Base-by-base conservation (phyloP, 2,329 filamentous ascomycete species). In the Fusarium hostae region DNA sequence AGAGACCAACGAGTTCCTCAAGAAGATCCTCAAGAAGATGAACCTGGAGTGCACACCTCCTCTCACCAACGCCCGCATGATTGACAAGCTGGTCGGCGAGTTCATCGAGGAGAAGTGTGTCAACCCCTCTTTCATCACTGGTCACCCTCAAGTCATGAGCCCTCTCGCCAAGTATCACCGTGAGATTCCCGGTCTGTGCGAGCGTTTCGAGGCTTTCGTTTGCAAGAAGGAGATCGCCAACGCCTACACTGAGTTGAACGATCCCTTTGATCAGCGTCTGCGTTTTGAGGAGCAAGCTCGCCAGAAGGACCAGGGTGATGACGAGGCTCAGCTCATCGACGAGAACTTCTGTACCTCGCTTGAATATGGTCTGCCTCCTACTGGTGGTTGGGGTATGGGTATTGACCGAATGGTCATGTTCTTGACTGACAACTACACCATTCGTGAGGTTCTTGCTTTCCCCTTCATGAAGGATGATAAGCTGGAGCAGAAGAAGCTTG, bases 161-260 rank as follows among this genome's bases (percentile, higher is more conserved):
- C 96, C 96, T 12, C 87, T 99, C 22, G 96, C 96, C 86, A 99
- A 99, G 88, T 95, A 95, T 82, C 94, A 98, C 83, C 93, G 96
- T 73, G 84, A 87, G 50, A 89, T 90, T 70, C 88, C 91, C 58
- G 96, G 95, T 77, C 89, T 99, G 37, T 98, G 94, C 81, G 96
- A 99, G 86, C 93, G 96, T 60, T 98, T 98, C 82, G 96, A 99
- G 84, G 95, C 94, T 15, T 99, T 99, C 75, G 96, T 98, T 22
- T 82, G 78, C 76, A 83, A 81, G 77, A 84, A 84, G 89, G 95
- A 98, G 81, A 98, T 98, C 75, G 92, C 92, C 78, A 98, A 99
- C 79, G 95, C 95, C 32, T 97, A 98, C 85, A 98, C 95, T 41
- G 96, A 99, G 89, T 91, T 99, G 88, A 84, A 84, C 87, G 94